A percentile compares a stretch with the other conserved stretches of the same genome.
These are phyloP conservation scores for Lasiodiplodia theobromae DNA, from an alignment of 2,329 filamentous ascomycete genomes.

Conservation along the genomic window DNA sequence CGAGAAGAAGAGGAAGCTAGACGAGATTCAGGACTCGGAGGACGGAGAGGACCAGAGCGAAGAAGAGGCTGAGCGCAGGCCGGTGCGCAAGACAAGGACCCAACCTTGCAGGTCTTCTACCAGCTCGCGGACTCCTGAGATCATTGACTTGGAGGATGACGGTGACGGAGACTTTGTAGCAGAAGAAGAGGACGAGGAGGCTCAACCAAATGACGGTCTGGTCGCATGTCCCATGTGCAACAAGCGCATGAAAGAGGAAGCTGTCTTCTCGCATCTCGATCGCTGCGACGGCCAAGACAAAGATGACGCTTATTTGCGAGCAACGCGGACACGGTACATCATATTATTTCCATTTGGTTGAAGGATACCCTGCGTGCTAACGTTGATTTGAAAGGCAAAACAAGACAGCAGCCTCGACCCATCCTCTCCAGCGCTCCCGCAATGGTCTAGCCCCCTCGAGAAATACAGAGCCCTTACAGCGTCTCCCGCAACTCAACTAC, in stretches of 20 bases:
- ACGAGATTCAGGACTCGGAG: conserved; percentile 58
- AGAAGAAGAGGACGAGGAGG: conserved; percentile 49
- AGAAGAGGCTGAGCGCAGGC: conserved; percentile 56
- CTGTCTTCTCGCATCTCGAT: conserved; percentile 84
- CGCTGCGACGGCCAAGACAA: conserved; percentile 59
- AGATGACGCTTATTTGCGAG: conserved; percentile 38
- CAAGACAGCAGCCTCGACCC: conserved; percentile 11
- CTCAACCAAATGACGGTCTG: conserved; percentile 70
- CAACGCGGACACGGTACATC: conserved; percentile 40
- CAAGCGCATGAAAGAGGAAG: conserved; percentile 77
- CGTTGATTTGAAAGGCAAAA: not conserved
- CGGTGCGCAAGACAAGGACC: conserved; percentile 51
- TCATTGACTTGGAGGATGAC: conserved; percentile 34
- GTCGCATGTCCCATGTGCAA: conserved; percentile 85
- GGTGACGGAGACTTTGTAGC: conserved; percentile 43
- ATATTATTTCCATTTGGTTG: not conserved
- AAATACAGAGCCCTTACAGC: conserved; percentile 37
- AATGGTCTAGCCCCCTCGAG: conserved; percentile 41
- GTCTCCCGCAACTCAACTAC: conserved; percentile 81
- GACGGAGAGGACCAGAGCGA: conserved; percentile 48
- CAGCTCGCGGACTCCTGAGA: conserved; percentile 35
- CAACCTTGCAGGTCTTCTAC: conserved; percentile 41
- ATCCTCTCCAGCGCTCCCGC: conserved; percentile 34
- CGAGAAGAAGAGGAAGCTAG: conserved; percentile 57
- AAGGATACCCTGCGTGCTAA: not conserved